Evolutionary conservation across 169 alveolate genomes (phyloP), one percentile per base, ranked within the genome.

Genomic region (Plasmodium adleri): DNA sequence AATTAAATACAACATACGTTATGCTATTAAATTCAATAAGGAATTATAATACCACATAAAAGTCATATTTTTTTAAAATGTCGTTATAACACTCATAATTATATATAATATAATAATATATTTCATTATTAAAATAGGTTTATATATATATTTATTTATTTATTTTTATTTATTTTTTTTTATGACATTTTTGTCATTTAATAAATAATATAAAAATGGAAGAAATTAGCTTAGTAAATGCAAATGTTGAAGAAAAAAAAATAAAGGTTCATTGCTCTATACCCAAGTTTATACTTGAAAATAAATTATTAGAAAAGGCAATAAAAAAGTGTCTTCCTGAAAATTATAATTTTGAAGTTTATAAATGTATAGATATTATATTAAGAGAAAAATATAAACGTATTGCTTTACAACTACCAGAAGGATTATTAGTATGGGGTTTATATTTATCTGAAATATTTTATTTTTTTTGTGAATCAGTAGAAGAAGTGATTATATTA

Each of bases 351-450:
- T 99, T 98, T 86, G 99, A 99, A 94, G 94, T 98, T 45, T 94
- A 94, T 88, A 98, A 99, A 93, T 94, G 99, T 66, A 66, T 98
- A 5, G 74, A 92, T 63, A 95, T 98, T 85, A 95, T 99, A 45
- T 62, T 93, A 32, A 95, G 96, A 86, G 93, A 92, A 28, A 66
- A 94, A 52, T 93, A 95, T 22, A 92, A 88, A 64, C 75, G 93
- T 49, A 99, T 99, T 32, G 98, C 98, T 15, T 94, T 99, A 43
- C 99, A 99, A 94, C 95, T 99, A 93, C 99, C 99, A 9, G 99
- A 99, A 72, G 99, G 99, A 2, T 91, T 97, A 17, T 92, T 98
- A 0, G 73, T 93, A 49, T 97, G 95, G 96, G 96, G 98, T 4
- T 91, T 95, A 60, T 93, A 93, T 50, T 75, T 97, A 26, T 95